Evolutionary conservation across 2,329 filamentous ascomycete genomes (phyloP).

Genomic region (Thermothelomyces thermophilus): DNA sequence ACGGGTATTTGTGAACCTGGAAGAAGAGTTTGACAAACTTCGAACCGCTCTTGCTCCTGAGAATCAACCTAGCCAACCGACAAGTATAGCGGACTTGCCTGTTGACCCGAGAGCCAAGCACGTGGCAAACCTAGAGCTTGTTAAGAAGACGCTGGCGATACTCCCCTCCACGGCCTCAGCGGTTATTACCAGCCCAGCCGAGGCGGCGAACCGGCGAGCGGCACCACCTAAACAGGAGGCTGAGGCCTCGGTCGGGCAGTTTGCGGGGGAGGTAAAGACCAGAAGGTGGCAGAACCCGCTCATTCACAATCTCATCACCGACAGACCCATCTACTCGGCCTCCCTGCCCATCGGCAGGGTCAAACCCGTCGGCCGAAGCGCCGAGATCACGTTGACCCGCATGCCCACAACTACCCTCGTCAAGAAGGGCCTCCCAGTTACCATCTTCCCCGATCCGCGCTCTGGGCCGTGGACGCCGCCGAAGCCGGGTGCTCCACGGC

Average conservation of each 20-base stretch:
- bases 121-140: slow-evolving; percentile 66
- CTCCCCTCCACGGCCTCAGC: slow-evolving; percentile 81
- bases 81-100: not conserved
- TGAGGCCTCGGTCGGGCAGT: slow-evolving; percentile 38
- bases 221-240: slow-evolving; percentile 25
- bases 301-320: slow-evolving; percentile 91
- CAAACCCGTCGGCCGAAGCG: slow-evolving; percentile 26
- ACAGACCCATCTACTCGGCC: slow-evolving; percentile 87
- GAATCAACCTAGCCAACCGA: slow-evolving; percentile 14
- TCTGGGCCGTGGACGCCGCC: slow-evolving; percentile 62
- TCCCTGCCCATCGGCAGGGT: slow-evolving; percentile 73
- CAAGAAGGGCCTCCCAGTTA: slow-evolving; percentile 85
- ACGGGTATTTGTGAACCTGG: slow-evolving; percentile 86
- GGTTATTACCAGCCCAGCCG: slow-evolving; percentile 77
- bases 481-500: slow-evolving; percentile 48
- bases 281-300: slow-evolving; percentile 66
- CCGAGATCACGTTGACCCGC: slow-evolving; percentile 17
- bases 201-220: slow-evolving; percentile 62
- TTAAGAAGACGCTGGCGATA: slow-evolving; percentile 63
- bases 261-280: slow-evolving; percentile 46
- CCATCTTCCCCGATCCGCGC: slow-evolving; percentile 68
- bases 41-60: slow-evolving; percentile 49
- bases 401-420: slow-evolving; percentile 64
- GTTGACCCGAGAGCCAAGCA: slow-evolving; percentile 32
- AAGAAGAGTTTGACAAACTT: slow-evolving; percentile 76